Evolutionary conservation across 768 basidiomycete species (phyloP).

Genomic region (Lactarius indigo): DNA sequence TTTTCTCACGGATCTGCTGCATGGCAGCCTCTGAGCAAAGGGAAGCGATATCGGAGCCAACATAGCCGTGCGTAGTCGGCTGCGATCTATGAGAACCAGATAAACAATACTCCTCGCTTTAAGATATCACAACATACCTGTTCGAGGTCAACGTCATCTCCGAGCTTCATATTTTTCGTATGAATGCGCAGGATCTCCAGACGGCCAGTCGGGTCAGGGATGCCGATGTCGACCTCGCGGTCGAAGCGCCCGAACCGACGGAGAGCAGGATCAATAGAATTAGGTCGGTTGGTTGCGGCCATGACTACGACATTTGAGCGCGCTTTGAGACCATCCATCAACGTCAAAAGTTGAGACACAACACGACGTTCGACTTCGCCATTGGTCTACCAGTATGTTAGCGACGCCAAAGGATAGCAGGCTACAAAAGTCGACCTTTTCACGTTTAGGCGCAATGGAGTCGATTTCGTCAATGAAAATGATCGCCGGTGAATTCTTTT

Average conservation of each 20-base stretch:
- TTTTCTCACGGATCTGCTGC: constrained; percentile 99
- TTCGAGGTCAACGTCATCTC: constrained; percentile 95
- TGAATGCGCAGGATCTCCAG: constrained; percentile 98
- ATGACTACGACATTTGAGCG: constrained; percentile 99
- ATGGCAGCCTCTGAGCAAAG: constrained; percentile 99
- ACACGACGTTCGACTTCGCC: constrained; percentile 99
- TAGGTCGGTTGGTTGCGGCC: constrained; percentile 98
- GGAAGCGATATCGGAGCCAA: constrained; percentile 96
- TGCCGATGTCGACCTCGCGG: constrained; percentile 98
- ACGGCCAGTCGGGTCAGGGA: constrained; percentile 98
- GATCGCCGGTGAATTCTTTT: constrained; percentile 99
- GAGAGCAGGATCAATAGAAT: constrained; percentile 98
- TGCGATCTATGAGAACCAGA: constrained; percentile 64
- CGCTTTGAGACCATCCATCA: constrained; percentile 99
- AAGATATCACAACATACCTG: constrained; percentile 48
- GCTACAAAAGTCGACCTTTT: constrained; percentile 62
- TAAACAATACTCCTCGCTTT: constrained; percentile 17
- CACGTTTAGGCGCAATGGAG: constrained; percentile 99
- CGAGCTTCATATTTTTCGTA: constrained; percentile 99
- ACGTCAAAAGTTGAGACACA: constrained; percentile 94
- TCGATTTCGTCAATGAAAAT: constrained; percentile 99
- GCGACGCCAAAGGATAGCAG: constrained; percentile 4
- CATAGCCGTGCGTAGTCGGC: constrained; percentile 99
- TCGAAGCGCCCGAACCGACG: constrained; percentile 99
- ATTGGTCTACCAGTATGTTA: constrained; percentile 64